These are phyloP conservation scores for Penicillium nordicum DNA, from an alignment of 2,329 filamentous ascomycete species.

Conservation along the genomic window DNA sequence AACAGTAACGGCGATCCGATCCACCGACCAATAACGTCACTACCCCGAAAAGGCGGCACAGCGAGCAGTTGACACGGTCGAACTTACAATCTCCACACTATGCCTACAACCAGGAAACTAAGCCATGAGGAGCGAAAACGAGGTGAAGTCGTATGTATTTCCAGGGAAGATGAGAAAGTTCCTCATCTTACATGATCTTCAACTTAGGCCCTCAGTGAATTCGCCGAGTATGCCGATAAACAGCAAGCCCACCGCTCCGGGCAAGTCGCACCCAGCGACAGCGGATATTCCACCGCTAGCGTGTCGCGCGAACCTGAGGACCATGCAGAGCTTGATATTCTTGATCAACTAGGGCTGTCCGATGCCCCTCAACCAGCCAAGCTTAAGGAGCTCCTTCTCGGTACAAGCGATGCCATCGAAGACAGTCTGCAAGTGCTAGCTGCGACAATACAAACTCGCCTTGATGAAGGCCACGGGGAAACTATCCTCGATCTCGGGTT, in stretches of 20 bases:
- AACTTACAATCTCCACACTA: constrained; percentile 19
- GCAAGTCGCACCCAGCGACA: constrained; percentile 41
- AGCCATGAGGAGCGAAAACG: constrained; percentile 75
- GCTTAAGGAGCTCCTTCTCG: constrained; percentile 72
- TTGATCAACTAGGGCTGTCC: constrained; percentile 71
- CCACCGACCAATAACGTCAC: constrained; percentile 25
- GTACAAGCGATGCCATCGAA: constrained; percentile 52
- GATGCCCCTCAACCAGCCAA: constrained; percentile 64
- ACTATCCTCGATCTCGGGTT: constrained; percentile 87
- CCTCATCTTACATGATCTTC: constrained; percentile 9
- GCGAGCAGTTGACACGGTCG: constrained; percentile 6
- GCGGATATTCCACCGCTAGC: constrained; percentile 39
- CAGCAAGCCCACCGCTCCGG: constrained; percentile 64
- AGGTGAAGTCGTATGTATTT: constrained; percentile 69
- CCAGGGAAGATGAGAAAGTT: background rate
- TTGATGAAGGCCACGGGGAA: constrained; percentile 84
- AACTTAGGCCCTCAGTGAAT: constrained; percentile 77
- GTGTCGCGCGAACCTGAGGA: constrained; percentile 52
- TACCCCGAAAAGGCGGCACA: constrained; percentile 12
- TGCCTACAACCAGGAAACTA: constrained; percentile 52
- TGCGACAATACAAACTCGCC: constrained; percentile 62
- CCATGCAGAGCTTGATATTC: constrained; percentile 84
- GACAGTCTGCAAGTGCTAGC: constrained; percentile 62
- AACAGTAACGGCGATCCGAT: constrained; percentile 32
- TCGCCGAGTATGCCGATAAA: constrained; percentile 94